These are phyloP conservation scores for Leptographium lundbergii DNA, from an alignment of 2,329 filamentous ascomycete genomes.

Conservation along the genomic window DNA sequence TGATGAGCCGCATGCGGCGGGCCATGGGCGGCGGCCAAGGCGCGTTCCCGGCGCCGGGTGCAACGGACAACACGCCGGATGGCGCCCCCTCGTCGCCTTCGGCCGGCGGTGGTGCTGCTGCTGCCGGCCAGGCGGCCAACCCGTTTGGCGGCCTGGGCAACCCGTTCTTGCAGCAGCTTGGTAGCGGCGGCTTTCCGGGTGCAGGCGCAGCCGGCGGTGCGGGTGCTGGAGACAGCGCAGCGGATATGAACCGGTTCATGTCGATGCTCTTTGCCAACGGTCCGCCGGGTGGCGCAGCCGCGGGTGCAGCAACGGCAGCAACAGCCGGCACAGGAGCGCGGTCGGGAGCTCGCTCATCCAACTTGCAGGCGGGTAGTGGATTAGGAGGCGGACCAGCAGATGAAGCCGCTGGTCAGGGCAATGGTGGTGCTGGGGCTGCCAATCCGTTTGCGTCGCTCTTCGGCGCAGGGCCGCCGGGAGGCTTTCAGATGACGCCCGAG, in stretches of 20 bases:
- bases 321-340: background rate
- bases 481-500: conserved; percentile 38
- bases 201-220: conserved; percentile 10
- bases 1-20: conserved; percentile 72
- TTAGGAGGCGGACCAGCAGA: background rate
- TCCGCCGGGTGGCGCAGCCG: conserved; percentile 10
- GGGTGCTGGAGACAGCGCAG: background rate
- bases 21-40: conserved; percentile 45
- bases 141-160: conserved; percentile 25
- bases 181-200: background rate
- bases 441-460: conserved; percentile 63
- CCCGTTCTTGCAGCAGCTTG: background rate
- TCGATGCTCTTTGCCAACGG: conserved; percentile 2
- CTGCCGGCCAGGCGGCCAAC: conserved; percentile 16
- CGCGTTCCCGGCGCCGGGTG: conserved; percentile 79
- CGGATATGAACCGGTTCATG: background rate
- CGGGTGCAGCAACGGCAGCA: background rate
- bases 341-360: background rate
- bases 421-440: conserved; percentile 19
- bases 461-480: conserved; percentile 12
- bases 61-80: conserved; percentile 72
- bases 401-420: background rate
- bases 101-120: background rate
- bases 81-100: conserved; percentile 24
- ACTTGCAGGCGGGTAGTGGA: background rate